These are phyloP conservation scores for Trichoderma koningii DNA, from an alignment of 2,329 filamentous ascomycete species.

Conservation along the genomic window DNA sequence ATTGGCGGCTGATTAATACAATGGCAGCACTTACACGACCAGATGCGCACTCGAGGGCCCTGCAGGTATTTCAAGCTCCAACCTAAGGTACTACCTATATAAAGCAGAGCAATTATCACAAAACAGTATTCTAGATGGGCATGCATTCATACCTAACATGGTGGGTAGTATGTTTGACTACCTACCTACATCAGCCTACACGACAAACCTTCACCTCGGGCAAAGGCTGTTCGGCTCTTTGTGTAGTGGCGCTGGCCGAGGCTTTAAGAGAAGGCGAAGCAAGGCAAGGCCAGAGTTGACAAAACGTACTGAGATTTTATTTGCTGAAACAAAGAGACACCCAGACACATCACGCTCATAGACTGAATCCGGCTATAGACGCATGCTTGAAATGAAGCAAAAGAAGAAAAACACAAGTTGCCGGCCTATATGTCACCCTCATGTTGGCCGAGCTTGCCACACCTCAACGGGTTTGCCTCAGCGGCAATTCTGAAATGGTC, in stretches of 20 bases:
- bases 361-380: constrained; percentile 25
- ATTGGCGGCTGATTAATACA: not conserved
- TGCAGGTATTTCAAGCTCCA: too few relatives aligned
- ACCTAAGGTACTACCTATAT: too few relatives aligned
- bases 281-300: not conserved
- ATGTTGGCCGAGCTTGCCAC: constrained; percentile 14
- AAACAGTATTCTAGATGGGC: not conserved
- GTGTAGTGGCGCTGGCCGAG: not conserved
- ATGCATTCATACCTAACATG: too few relatives aligned
- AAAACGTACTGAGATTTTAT: constrained; percentile 11
- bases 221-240: not conserved
- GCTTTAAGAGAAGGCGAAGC: not conserved
- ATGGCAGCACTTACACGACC: not conserved
- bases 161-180: too few relatives aligned
- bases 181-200: not conserved
- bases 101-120: not conserved
- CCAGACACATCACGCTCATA: constrained; percentile 20
- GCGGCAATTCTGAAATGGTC: constrained; percentile 16
- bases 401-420: constrained; percentile 30
- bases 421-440: constrained; percentile 23
- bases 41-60: not conserved
- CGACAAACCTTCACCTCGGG: not conserved
- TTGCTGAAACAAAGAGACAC: constrained; percentile 20
- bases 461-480: constrained; percentile 18
- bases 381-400: constrained; percentile 29